Conservation (phyloP, 345 rosid genomes). For the Populus davidiana region DNA sequence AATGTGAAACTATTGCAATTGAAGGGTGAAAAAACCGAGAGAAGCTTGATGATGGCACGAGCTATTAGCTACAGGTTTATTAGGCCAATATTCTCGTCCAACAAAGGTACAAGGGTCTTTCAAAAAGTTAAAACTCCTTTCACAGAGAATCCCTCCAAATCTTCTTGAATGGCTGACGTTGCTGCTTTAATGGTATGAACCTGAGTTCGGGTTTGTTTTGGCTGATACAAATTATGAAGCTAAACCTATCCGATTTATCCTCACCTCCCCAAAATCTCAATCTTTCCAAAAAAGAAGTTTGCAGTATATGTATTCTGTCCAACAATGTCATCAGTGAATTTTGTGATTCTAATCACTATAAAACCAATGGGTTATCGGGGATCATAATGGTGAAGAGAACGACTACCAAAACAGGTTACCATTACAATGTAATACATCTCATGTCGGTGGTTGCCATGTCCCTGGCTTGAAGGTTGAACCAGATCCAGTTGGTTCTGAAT, state of each 20-base stretch:
- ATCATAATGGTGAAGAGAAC: not conserved
- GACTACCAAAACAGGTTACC: constrained; percentile 3
- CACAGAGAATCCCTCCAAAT: not conserved
- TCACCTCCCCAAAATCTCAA: not conserved
- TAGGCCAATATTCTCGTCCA: not conserved
- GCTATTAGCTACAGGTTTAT: not conserved
- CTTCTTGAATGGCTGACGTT: not conserved
- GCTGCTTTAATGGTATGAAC: not conserved
- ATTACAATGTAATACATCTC: constrained; percentile 20
- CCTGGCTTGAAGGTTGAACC: constrained; percentile 83
- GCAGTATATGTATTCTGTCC: not conserved
- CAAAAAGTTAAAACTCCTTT: not conserved
- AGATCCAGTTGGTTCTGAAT: constrained; percentile 77
- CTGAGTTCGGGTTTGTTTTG: not conserved
- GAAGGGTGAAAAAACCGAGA: not conserved
- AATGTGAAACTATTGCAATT: not conserved
- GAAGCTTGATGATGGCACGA: not conserved
- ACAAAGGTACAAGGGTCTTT: not conserved
- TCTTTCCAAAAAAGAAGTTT: not conserved
- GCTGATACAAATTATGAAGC: not conserved
- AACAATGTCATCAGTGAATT: not conserved
- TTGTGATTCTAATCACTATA: not conserved
- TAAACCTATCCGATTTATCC: not conserved
- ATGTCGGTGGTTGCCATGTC: constrained; percentile 93
- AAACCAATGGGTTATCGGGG: not conserved